phyloP scores from a whole-genome alignment of 192 early-diverging fungal species.

The Neocallimastix lanati region DNA sequence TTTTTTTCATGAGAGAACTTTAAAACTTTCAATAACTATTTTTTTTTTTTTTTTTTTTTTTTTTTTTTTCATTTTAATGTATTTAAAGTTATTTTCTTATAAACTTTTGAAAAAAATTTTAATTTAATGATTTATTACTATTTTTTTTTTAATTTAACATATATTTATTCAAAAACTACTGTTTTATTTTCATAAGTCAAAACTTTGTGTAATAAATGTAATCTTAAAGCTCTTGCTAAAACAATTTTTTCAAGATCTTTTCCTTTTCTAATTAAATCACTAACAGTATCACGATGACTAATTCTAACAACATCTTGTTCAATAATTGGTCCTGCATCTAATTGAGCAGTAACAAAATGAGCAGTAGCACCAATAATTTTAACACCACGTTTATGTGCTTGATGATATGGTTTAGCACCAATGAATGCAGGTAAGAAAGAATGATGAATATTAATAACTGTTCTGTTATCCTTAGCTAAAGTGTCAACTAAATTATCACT shows the following conservation, averaged over 20 bases:
- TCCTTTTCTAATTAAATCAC: constrained; percentile 1
- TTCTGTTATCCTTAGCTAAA: neutral
- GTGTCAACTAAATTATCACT: neutral
- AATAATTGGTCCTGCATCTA: constrained; percentile 4
- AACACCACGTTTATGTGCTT: constrained; percentile 1
- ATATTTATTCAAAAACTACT: neutral
- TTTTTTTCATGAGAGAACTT: no score
- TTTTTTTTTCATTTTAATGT: no score
- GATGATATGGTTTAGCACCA: constrained; percentile 3
- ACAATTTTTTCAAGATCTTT: neutral
- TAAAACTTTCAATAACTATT: no score
- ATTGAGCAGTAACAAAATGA: constrained; percentile 1
- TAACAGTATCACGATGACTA: constrained; percentile 1
- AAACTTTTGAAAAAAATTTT: no score
- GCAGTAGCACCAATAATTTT: constrained; percentile 3
- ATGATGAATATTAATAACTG: constrained; percentile 2
- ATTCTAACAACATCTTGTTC: constrained; percentile 3
- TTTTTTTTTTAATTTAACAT: neutral
- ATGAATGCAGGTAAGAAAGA: constrained; percentile 3
- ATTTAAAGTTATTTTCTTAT: no score
- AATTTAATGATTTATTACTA: no score
- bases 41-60: no score
- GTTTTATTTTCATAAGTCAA: constrained; percentile 4
- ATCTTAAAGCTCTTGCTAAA: constrained; percentile 1
- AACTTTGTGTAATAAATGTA: constrained; percentile 1